A percentile compares a stretch with the other conserved stretches of the same genome.
Conservation (phyloP, 164 flowering plant species). For the Buxus sempervirens region DNA sequence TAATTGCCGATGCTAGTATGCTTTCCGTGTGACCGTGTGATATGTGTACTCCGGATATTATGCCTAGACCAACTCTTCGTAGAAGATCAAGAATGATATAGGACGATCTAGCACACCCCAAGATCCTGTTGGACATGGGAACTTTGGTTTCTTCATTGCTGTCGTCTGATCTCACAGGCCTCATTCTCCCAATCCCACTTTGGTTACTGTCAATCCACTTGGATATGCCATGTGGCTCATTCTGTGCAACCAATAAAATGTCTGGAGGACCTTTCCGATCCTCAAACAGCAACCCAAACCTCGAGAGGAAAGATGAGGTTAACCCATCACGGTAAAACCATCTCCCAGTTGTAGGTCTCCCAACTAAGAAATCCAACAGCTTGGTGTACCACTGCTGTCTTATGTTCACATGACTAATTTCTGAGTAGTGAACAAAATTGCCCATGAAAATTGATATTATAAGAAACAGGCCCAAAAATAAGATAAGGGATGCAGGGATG, state of each 20-base stretch:
- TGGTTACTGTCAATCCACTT: constrained; percentile 38
- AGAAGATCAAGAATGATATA: constrained; percentile 50
- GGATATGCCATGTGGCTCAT: constrained; percentile 29
- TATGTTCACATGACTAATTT: constrained; percentile 21
- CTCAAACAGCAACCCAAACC: constrained; percentile 54
- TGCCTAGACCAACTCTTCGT: constrained; percentile 41
- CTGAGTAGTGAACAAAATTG: constrained; percentile 43
- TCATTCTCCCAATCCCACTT: constrained; percentile 53
- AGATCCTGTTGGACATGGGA: constrained; percentile 21
- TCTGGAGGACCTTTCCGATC: constrained; percentile 47
- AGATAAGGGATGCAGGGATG: constrained; percentile 45
- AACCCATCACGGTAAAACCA: constrained; percentile 51
- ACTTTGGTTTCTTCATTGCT: constrained; percentile 31
- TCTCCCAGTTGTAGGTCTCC: constrained; percentile 39
- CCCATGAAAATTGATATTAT: constrained; percentile 36
- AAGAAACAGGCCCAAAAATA: constrained; percentile 44
- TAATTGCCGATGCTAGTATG: constrained; percentile 36
- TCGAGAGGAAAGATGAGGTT: constrained; percentile 38
- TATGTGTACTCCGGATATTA: constrained; percentile 40
- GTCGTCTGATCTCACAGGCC: constrained; percentile 35
- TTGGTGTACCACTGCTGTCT: constrained; percentile 31
- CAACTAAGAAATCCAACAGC: constrained; percentile 25
- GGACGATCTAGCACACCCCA: constrained; percentile 46
- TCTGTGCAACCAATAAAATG: constrained; percentile 26
- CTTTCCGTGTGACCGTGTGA: constrained; percentile 25